Conservation (phyloP, 345 rosid species). For the Populus simonii region DNA sequence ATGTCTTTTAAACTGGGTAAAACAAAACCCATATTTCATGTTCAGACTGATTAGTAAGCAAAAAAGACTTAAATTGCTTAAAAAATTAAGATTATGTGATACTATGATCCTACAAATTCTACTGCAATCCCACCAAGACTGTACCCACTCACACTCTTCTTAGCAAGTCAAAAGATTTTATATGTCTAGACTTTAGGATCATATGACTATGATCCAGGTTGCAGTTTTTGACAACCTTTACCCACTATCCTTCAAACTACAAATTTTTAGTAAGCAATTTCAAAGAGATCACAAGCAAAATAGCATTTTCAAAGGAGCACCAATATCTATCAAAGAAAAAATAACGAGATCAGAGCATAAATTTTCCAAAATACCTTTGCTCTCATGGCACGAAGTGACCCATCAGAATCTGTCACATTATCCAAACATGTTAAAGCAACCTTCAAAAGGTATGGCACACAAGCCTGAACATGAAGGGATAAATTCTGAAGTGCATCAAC, state of each 20-base stretch:
- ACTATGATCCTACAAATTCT: neutral
- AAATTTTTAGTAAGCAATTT: neutral
- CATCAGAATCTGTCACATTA: constrained; percentile 81
- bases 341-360: neutral
- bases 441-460: constrained; percentile 83
- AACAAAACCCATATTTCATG: neutral
- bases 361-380: constrained; percentile 59
- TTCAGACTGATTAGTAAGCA: neutral
- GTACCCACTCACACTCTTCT: neutral
- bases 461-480: constrained; percentile 79
- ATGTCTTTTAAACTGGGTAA: neutral
- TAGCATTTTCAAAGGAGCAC: neutral
- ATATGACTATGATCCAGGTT: neutral
- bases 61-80: neutral
- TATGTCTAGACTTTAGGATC: neutral
- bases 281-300: neutral
- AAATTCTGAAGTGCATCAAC: constrained; percentile 56
- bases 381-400: constrained; percentile 84
- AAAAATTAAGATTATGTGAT: neutral
- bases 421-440: constrained; percentile 82
- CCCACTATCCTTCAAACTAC: neutral
- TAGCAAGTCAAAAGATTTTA: neutral
- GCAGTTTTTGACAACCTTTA: neutral
- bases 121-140: neutral
- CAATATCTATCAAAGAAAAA: neutral